Evolutionary conservation across 257 asterid species (phyloP).

Genomic region (Apocynum venetum): DNA sequence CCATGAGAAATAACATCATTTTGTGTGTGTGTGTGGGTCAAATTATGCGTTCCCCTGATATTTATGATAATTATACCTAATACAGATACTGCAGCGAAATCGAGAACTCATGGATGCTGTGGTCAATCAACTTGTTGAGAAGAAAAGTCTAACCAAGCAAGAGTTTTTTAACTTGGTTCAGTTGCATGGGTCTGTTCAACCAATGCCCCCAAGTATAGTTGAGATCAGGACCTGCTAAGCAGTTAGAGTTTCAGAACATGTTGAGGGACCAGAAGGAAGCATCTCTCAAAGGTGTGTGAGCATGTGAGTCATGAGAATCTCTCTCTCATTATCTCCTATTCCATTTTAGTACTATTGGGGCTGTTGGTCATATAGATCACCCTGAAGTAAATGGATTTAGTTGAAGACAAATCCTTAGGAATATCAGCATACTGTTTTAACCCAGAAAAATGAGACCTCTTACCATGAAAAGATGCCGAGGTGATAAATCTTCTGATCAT

Average conservation of each 20-base stretch:
- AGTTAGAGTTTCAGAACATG: slow-evolving; percentile 36
- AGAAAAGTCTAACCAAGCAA: slow-evolving; percentile 72
- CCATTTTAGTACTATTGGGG: not conserved
- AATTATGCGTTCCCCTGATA: not conserved
- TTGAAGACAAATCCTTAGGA: not conserved
- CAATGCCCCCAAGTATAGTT: slow-evolving; percentile 63
- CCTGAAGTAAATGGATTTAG: not conserved
- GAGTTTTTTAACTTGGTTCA: slow-evolving; percentile 67
- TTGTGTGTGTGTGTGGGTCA: not conserved
- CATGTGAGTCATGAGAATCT: slow-evolving; percentile 10
- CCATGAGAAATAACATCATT: not conserved
- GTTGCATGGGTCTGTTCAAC: slow-evolving; percentile 60
- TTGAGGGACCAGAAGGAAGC: slow-evolving; percentile 32
- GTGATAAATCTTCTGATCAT: not conserved
- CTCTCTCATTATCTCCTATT: not conserved
- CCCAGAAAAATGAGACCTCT: not conserved
- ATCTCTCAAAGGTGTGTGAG: slow-evolving; percentile 27
- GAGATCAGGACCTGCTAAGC: slow-evolving; percentile 61
- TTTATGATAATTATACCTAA: slow-evolving; percentile 12
- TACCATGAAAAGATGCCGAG: not conserved
- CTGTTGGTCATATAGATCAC: not conserved
- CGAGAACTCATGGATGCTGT: slow-evolving; percentile 66
- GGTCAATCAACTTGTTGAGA: slow-evolving; percentile 57
- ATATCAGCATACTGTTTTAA: not conserved
- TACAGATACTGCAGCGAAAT: slow-evolving; percentile 70